A percentile compares a stretch with the other conserved stretches of the same genome.
These are phyloP conservation scores for Aspergillus kassunensis DNA, from an alignment of 495 filamentous ascomycete species.

Conservation along the genomic window DNA sequence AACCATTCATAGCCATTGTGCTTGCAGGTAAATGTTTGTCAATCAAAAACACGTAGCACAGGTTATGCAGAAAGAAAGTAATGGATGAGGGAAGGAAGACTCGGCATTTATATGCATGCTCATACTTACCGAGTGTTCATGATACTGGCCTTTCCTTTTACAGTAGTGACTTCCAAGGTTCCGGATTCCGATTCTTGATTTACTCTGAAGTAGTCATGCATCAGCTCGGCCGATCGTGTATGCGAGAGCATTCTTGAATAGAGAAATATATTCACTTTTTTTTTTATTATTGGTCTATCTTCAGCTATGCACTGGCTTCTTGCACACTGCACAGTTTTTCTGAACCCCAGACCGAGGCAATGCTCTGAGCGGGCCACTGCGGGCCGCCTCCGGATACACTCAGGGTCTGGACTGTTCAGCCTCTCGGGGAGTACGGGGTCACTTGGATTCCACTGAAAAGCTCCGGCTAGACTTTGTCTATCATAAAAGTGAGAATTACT, in stretches of 20 bases:
- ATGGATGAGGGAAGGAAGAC: not conserved
- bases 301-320: not conserved
- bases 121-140: conserved; percentile 3
- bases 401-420: not conserved
- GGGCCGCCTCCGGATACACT: conserved; percentile 4
- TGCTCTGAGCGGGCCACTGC: not conserved
- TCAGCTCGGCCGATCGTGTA: not conserved
- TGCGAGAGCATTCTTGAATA: too few species aligned
- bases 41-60: not conserved
- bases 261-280: too few species aligned
- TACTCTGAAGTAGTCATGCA: not conserved
- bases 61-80: not conserved
- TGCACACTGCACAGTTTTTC: too few species aligned
- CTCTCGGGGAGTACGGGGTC: too few species aligned
- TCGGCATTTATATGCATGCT: not conserved
- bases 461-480: too few species aligned
- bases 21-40: not conserved
- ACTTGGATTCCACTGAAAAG: too few species aligned
- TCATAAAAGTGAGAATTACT: too few species aligned
- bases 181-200: not conserved
- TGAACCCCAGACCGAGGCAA: conserved; percentile 2
- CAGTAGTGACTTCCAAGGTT: not conserved
- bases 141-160: conserved; percentile 3
- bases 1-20: conserved; percentile 26
- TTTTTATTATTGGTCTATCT: too few species aligned